Evolutionary conservation across 163 green algal species (phyloP), one percentile per base, ranked within the genome.

Genomic region (Prototheca wickerhamii): DNA sequence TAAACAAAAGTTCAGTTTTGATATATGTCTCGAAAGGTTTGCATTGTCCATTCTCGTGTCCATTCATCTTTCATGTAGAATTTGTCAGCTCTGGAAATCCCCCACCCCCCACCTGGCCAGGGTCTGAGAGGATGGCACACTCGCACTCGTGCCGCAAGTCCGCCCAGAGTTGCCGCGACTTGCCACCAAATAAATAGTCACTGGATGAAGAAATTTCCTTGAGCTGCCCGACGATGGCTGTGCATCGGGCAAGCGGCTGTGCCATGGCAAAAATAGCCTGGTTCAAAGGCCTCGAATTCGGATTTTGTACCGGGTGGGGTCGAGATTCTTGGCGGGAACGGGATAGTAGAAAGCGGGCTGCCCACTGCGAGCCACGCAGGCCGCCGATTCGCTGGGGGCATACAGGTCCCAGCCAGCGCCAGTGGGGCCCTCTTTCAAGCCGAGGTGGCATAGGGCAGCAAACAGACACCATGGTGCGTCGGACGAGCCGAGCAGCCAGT

Each of bases 381-480:
- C 46, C 46, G 46, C 46, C 46, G 46, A 54, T 25, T 44, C 46
- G 18, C 46, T 12, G 18, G 20, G 46, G 15, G 46, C 23, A 29
- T 54, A 54, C 46, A 54, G 20, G 15, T 5, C 46, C 12, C 5
- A 18, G 6, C 12, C 5, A 5, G 5, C 18, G 20, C 12, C 23
- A 28, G 46, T 8, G 15, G 5, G 15, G 12, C 46, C 46, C 46
- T 54, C 46, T 54, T 54, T 54, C 46, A 25, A 54, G 46, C 46
- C 46, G 10, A 5, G 23, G 12, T 54, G 46, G 46, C 46, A 5
- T 28, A 10, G 46, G 26, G 46, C 46, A 54, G 46, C 26, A 12
- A 54, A 54, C 18, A 54, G 46, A 12, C 46, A 18, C 46, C 46
- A 54, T 54, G 46, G 46, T 54, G 46, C 40, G 40, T 54, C 12